These are phyloP conservation scores for Colletotrichum spinosum DNA, from an alignment of 2,329 filamentous ascomycete genomes.

Conservation along the genomic window DNA sequence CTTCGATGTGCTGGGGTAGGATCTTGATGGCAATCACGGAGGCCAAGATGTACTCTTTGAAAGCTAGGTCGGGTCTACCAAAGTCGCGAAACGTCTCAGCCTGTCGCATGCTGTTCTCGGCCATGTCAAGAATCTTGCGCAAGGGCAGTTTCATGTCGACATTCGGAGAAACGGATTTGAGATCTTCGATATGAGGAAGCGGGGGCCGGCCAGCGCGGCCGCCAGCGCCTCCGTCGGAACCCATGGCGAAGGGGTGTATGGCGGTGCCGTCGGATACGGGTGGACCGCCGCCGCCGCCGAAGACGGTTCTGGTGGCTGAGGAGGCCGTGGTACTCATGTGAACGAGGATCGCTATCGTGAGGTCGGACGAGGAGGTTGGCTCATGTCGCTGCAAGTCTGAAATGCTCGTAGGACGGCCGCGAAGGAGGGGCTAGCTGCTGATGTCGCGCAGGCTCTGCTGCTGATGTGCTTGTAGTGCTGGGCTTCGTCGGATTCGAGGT, in stretches of 20 bases:
- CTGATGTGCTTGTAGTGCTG: not conserved
- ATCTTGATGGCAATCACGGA: conserved; percentile 82
- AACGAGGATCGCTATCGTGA: conserved; percentile 23
- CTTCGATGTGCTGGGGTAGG: conserved; percentile 82
- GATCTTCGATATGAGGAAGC: conserved; percentile 66
- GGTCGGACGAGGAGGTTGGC: conserved; percentile 15
- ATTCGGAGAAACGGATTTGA: conserved; percentile 58
- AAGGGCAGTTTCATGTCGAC: conserved; percentile 63
- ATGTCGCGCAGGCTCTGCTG: not conserved
- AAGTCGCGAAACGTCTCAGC: conserved; percentile 74
- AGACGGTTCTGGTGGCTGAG: conserved; percentile 37
- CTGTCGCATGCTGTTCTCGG: conserved; percentile 65
- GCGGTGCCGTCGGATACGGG: conserved; percentile 30
- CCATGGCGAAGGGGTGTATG: conserved; percentile 35
- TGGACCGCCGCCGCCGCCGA: conserved; percentile 34
- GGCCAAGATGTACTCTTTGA: conserved; percentile 86
- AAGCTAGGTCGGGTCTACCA: conserved; percentile 77
- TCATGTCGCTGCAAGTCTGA: conserved; percentile 33
- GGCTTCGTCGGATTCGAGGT: conserved; percentile 26
- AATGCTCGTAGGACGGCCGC: not conserved
- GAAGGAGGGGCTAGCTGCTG: not conserved
- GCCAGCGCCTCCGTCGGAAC: conserved; percentile 32
- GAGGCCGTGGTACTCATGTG: conserved; percentile 35
- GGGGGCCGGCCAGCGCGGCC: conserved; percentile 47
- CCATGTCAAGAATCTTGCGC: conserved; percentile 64